Evolutionary conservation across 768 basidiomycete genomes (phyloP), one percentile per base, ranked within the genome.

Genomic region (Russula compacta): DNA sequence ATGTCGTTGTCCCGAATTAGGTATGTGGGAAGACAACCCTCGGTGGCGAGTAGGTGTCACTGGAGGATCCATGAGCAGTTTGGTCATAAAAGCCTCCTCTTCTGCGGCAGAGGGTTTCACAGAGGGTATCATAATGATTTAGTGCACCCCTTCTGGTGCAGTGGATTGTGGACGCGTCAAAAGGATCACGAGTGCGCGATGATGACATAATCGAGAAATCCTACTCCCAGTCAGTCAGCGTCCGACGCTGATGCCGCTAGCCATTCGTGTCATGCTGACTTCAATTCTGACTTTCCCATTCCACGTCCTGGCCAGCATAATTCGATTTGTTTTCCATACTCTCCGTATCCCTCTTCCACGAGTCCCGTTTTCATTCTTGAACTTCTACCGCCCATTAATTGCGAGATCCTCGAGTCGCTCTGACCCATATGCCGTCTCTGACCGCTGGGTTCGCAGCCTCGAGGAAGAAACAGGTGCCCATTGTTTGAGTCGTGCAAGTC

Each of bases 391-490:
- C 11, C 72, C 75, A 10, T 67, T 76, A 46, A 60, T 67, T n/a
- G 2, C 47, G 52, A 59, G 38, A 43, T 48, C 72, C 75, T 52
- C 72, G 72, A 48, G 57, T 71, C 35, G 68, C 71, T 59, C 67
- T 69, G 74, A 79, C 64, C 73, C 81, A 3, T 73, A 74, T n/a
- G 77, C 81, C 15, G 85, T 83, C 0, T 79, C 83, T 0, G 90
- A 90, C 64, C 78, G 85, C 32, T 92, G 89, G 87, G 77, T 95
- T 17, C 79, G 84, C 21, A 82, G 85, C 35, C 78, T 94, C 5
- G 91, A 95, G 70, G 89, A 92, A 61, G 88, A 91, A 70, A 92
- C 90, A 0, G 90, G 91, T 5, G 89, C 89, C 0, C 73, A 84
- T 15, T 83, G 77, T 58, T 74, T 86, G 47, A 79, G 79, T 51